Conservation (phyloP, 192 early-diverging fungal species). For the Pilaira anomala region DNA sequence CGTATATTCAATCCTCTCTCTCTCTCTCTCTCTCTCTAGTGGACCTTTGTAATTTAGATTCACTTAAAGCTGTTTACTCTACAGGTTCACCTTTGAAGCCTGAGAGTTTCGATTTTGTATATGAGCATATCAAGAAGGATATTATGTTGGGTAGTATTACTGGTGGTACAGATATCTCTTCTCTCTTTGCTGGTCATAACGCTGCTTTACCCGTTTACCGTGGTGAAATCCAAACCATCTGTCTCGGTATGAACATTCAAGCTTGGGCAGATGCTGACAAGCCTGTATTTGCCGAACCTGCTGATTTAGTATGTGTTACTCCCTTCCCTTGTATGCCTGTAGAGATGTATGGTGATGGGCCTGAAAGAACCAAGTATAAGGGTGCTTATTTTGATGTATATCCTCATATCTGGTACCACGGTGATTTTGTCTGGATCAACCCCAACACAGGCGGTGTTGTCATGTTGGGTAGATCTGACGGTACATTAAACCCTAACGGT, state of each 20-base stretch:
- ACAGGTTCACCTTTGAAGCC: conserved; percentile 94
- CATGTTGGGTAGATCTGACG: conserved; percentile 93
- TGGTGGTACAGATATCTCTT: conserved; percentile 96
- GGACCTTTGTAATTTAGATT: conserved; percentile 55
- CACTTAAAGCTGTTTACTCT: conserved; percentile 79
- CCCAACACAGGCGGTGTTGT: conserved; percentile 83
- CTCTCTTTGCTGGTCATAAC: conserved; percentile 92
- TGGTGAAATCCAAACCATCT: conserved; percentile 92
- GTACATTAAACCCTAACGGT: conserved; percentile 89
- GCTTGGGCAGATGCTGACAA: conserved; percentile 73
- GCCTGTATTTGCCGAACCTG: conserved; percentile 68
- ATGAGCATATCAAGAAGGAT: conserved; percentile 78
- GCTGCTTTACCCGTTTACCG: conserved; percentile 85
- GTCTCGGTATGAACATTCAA: conserved; percentile 93
- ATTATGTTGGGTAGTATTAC: conserved; percentile 92
- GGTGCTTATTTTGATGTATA: conserved; percentile 88
- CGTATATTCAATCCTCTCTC: neutral
- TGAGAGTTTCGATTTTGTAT: conserved; percentile 91
- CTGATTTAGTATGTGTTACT: conserved; percentile 88
- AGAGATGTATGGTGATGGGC: conserved; percentile 84
- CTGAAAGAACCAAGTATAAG: conserved; percentile 69
- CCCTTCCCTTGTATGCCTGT: conserved; percentile 99
- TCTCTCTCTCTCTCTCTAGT: conserved; percentile 14
- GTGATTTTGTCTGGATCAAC: conserved; percentile 89
- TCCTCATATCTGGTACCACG: conserved; percentile 90